A percentile compares a stretch with the other conserved stretches of the same genome.
phyloP scores from a whole-genome alignment of 768 basidiomycete genomes.

The Leucogyrophana mollusca region DNA sequence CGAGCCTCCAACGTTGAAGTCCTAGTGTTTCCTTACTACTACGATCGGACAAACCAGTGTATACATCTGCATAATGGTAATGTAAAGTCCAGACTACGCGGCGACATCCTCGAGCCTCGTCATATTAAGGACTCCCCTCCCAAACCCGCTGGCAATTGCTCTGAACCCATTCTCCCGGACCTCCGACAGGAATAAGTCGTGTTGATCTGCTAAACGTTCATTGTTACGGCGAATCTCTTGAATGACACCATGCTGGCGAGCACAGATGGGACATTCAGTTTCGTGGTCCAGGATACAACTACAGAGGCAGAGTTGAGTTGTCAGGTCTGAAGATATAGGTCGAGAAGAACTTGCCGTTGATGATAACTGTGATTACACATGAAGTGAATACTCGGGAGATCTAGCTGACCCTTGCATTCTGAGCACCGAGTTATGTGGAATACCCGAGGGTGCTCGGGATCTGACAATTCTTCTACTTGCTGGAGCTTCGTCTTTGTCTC shows the following conservation, averaged over 20 bases:
- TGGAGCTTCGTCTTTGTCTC: slow-evolving; percentile 81
- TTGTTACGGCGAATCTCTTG: slow-evolving; percentile 89
- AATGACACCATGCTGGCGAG: slow-evolving; percentile 82
- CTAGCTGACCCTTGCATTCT: slow-evolving; percentile 83
- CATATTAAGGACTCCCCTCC: slow-evolving; percentile 56
- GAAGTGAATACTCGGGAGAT: slow-evolving; percentile 92
- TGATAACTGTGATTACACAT: slow-evolving; percentile 99
- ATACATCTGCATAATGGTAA: no score
- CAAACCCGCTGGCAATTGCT: slow-evolving; percentile 69
- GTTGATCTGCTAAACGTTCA: slow-evolving; percentile 77
- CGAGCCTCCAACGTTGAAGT: slow-evolving; percentile 38
- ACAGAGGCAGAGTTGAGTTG: not conserved
- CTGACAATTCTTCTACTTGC: slow-evolving; percentile 78
- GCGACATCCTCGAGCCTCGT: slow-evolving; percentile 22
- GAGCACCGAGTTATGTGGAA: slow-evolving; percentile 96
- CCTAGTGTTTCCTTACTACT: not conserved
- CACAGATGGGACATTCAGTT: slow-evolving; percentile 87
- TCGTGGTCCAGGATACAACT: slow-evolving; percentile 92
- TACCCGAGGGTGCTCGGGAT: slow-evolving; percentile 76
- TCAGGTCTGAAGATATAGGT: not conserved
- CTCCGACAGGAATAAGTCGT: slow-evolving; percentile 76
- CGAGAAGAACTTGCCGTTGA: slow-evolving; percentile 58
- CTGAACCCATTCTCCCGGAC: slow-evolving; percentile 70
- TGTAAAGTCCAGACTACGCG: slow-evolving; percentile 7
- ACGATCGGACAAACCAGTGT: no score